Evolutionary conservation across 2,329 filamentous ascomycete species (phyloP).

Genomic region (Xylariomycetidae sp.): DNA sequence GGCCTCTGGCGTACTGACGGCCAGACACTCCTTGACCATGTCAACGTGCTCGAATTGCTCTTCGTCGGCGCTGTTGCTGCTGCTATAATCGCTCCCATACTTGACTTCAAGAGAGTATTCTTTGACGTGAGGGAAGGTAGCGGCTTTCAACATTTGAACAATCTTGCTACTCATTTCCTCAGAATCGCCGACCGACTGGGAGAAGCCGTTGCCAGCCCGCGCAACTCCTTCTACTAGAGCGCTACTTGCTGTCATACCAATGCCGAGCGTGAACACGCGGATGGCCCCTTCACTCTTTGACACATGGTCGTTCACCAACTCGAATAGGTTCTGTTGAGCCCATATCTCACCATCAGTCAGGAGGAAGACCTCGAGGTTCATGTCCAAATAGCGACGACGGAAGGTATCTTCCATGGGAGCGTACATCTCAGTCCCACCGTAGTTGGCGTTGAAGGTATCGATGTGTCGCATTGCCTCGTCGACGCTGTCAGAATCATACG

Average conservation of each 20-base stretch:
- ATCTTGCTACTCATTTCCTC: conserved; percentile 67
- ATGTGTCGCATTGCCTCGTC: conserved; percentile 39
- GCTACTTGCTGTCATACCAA: conserved; percentile 47
- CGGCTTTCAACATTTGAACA: conserved; percentile 33
- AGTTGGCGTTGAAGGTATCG: conserved; percentile 37
- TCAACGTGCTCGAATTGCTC: not conserved
- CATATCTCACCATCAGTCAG: conserved; percentile 55
- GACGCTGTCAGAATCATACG: conserved; percentile 41
- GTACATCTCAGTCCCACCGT: conserved; percentile 52
- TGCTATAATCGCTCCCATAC: not conserved
- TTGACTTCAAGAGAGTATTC: conserved; percentile 22
- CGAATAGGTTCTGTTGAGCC: conserved; percentile 38
- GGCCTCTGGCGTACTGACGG: not conserved
- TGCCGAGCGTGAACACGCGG: conserved; percentile 51
- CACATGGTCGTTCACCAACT: conserved; percentile 38
- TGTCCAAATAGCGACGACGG: conserved; percentile 35
- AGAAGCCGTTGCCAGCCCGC: conserved; percentile 50
- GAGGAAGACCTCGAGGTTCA: conserved; percentile 50
- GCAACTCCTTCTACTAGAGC: conserved; percentile 51
- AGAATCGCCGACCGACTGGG: conserved; percentile 55
- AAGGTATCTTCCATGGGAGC: conserved; percentile 40
- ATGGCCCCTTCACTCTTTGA: conserved; percentile 36
- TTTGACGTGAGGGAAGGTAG: not conserved
- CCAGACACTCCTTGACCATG: not conserved
- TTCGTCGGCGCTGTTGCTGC: not conserved